Evolutionary conservation across 768 basidiomycete genomes (phyloP), one percentile per base, ranked within the genome.

Genomic region (Pilatotrama ljubarskyi): DNA sequence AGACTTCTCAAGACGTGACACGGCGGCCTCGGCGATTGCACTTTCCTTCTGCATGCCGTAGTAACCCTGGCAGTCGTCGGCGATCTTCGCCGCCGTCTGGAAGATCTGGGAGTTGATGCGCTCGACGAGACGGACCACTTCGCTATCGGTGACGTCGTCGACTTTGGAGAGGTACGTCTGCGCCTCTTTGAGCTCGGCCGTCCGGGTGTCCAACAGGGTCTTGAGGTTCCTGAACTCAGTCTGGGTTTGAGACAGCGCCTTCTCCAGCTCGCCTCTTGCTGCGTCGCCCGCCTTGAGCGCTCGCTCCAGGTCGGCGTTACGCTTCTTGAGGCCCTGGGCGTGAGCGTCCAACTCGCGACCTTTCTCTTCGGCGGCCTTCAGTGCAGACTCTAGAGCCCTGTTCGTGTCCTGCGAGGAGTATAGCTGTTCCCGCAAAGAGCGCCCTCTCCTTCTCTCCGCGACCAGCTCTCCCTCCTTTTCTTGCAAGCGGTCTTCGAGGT

Each of bases 21-120:
- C 57, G 6, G 44, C 49, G 13, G 51, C 32, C 22, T 51, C 40
- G 36, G 24, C 44, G 17, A 35, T 22, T 20, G 8, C 26, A 5
- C 22, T 20, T 10, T 41, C 32, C 47, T 13, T 20, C 20, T 32
- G 47, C 25, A 41, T 22, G 36, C 50, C 60, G 29, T 52, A 51
- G 25, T 26, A 26, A 24, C 47, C 70, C 17, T 67, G 71, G 68
- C 77, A 77, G 1, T 74, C 57, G 48, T 82, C 82, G 1, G 82
- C 77, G 59, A 84, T 75, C 58, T 73, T 75, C 0, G 80, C 78
- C 1, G 82, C 80, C n/a, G 76, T 77, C 66, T 84, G 82, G 37
- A 77, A 76, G 40, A 84, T 79, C 61, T 79, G 77, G 2, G 78
- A 69, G 48, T 84, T 80, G 25, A 85, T 69, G 20, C 72, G 70